A percentile compares a stretch with the other conserved stretches of the same genome.
Evolutionary conservation across 106 monocot species (phyloP).

Genomic region (Dendrobium nobile): DNA sequence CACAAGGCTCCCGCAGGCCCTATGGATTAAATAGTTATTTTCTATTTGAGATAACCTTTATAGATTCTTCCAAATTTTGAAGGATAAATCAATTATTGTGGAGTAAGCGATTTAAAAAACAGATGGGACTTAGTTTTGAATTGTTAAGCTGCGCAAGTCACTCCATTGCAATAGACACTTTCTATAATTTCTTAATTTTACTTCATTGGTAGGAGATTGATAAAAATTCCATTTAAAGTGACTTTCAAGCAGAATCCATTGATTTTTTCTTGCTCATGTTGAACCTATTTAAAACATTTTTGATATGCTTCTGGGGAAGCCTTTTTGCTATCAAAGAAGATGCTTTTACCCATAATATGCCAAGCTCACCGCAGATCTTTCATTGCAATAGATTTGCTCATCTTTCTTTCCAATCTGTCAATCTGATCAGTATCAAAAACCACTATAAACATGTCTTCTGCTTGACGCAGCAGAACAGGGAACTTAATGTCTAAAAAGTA

Average conservation of each 20-base stretch:
- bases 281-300: not conserved
- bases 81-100: not conserved
- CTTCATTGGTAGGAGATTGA: too few species aligned
- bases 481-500: not conserved
- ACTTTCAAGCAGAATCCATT: too few species aligned
- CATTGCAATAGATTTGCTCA: not conserved
- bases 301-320: not conserved
- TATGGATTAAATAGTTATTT: not conserved
- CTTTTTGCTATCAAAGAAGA: not conserved
- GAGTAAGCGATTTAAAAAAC: not conserved
- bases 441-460: not conserved
- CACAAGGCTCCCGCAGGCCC: not conserved
- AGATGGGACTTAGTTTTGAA: not conserved
- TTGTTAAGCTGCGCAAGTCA: not conserved
- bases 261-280: not conserved
- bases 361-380: not conserved
- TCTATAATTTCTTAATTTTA: not conserved
- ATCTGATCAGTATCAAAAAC: not conserved
- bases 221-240: too few species aligned
- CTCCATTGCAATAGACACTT: not conserved
- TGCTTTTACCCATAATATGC: not conserved
- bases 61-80: not conserved
- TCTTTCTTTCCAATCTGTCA: not conserved
- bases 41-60: not conserved
- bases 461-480: not conserved